phyloP scores from a whole-genome alignment of 2,329 filamentous ascomycete species.

The Ceratocystis diversiconidia region DNA sequence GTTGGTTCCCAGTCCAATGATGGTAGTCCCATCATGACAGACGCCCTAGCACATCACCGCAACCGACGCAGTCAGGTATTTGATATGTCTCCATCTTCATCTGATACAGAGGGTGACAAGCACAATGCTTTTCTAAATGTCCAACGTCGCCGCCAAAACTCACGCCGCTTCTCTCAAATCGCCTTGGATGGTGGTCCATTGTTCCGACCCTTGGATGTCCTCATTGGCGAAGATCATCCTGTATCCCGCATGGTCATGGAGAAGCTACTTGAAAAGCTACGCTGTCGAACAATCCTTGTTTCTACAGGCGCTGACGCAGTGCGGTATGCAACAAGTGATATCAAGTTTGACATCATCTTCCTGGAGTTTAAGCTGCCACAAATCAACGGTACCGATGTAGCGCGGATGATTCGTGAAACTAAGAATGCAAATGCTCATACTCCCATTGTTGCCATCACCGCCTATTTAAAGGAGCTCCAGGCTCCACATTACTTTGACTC shows the following conservation, averaged over 20 bases:
- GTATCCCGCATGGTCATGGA: conserved; percentile 99
- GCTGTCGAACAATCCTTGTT: conserved; percentile 85
- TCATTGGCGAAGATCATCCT: conserved; percentile 96
- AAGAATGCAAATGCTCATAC: conserved; percentile 91
- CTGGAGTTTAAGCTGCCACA: conserved; percentile 93
- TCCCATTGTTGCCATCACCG: conserved; percentile 90
- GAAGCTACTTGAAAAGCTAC: conserved; percentile 84
- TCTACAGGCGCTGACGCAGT: conserved; percentile 83
- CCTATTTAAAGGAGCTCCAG: conserved; percentile 93
- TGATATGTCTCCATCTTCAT: conserved; percentile 92
- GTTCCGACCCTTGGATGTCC: conserved; percentile 80
- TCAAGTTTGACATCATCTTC: conserved; percentile 98
- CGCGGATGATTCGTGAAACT: conserved; percentile 93
- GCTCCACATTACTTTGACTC: conserved; percentile 93
- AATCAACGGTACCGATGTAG: conserved; percentile 88
- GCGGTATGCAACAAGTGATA: conserved; percentile 86
- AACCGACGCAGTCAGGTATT: conserved; percentile 90
- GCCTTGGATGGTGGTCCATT: conserved; percentile 65
- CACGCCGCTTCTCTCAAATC: conserved; percentile 84
- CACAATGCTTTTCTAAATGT: conserved; percentile 83
- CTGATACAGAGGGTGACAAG: conserved; percentile 89
- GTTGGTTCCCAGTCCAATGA: conserved; percentile 94
- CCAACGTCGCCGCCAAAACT: conserved; percentile 86
- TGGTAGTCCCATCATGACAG: conserved; percentile 57
- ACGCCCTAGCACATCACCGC: conserved; percentile 59